phyloP scores from a whole-genome alignment of 495 filamentous ascomycete species.

The Chaetomium tenue region DNA sequence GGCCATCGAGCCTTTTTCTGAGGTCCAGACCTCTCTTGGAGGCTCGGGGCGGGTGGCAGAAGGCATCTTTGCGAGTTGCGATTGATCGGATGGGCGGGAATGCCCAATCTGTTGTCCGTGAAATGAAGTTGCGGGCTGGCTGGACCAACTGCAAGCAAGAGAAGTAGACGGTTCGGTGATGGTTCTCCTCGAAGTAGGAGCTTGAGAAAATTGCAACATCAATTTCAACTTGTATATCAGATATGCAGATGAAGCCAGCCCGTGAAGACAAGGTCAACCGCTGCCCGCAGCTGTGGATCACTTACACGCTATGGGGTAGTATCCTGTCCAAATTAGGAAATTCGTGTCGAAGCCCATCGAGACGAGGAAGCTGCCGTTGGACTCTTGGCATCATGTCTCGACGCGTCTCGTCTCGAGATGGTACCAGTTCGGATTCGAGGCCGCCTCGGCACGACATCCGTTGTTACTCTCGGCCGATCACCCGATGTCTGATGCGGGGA shows the following conservation, averaged over 20 bases:
- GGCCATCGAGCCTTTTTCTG: constrained; percentile 2
- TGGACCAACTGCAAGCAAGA: not conserved
- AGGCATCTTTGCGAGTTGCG: constrained; percentile 1
- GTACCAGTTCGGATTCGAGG: not conserved
- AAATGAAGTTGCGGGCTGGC: not conserved
- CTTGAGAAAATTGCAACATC: too few species aligned
- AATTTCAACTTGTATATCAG: too few species aligned
- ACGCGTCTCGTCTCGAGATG: not conserved
- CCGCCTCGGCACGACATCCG: not conserved
- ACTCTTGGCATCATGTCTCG: too few species aligned
- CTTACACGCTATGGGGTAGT: too few species aligned
- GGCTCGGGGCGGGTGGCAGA: not conserved
- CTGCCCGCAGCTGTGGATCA: too few species aligned
- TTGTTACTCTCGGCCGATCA: not conserved
- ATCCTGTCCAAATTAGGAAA: not conserved
- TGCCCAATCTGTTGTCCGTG: not conserved
- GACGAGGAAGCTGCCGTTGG: not conserved
- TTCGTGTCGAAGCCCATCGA: not conserved
- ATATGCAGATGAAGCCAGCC: too few species aligned
- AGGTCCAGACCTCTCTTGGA: constrained; percentile 3
- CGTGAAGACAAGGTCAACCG: too few species aligned
- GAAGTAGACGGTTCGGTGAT: not conserved
- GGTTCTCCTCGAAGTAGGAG: too few species aligned
- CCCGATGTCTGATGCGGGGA: not conserved
- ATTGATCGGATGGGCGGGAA: not conserved